Conservation (phyloP, 768 basidiomycete species). For the Myochromella boudieri region DNA sequence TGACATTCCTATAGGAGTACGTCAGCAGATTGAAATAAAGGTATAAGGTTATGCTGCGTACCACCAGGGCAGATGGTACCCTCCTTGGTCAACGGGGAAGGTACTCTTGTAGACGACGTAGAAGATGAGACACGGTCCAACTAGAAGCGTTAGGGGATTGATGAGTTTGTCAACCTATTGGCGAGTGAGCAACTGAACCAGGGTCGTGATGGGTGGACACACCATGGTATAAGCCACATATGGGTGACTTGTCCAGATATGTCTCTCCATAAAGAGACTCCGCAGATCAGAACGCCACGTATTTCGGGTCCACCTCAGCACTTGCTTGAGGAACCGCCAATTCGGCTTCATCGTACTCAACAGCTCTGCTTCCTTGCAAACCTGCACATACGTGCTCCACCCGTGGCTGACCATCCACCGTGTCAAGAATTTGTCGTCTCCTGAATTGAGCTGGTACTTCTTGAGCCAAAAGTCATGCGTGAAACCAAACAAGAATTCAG, state of each 20-base stretch:
- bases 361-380: conserved; percentile 82
- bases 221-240: conserved; percentile 96
- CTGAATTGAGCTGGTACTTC: conserved; percentile 93
- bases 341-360: conserved; percentile 95
- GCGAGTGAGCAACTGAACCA: conserved; percentile 1
- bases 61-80: conserved; percentile 85
- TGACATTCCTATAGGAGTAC: conserved; percentile 55
- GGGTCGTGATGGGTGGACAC: conserved; percentile 38
- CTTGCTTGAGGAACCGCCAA: conserved; percentile 94
- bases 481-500: conserved; percentile 89
- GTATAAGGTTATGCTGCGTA: conserved; percentile 31
- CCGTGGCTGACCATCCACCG: conserved; percentile 96
- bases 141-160: conserved; percentile 84
- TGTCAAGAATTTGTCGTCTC: conserved; percentile 93
- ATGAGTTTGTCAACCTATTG: conserved; percentile 79
- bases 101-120: conserved; percentile 81
- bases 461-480: conserved; percentile 93
- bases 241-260: conserved; percentile 87
- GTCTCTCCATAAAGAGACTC: conserved; percentile 83
- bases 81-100: conserved; percentile 60
- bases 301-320: conserved; percentile 90
- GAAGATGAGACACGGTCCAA: conserved; percentile 78
- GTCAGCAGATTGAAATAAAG: neutral
- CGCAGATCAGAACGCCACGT: conserved; percentile 92
- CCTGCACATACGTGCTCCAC: conserved; percentile 93